A percentile compares a stretch with the other conserved stretches of the same genome.
phyloP scores from a whole-genome alignment of 2,329 filamentous ascomycete genomes.

The Tolypocladium inflatum region DNA sequence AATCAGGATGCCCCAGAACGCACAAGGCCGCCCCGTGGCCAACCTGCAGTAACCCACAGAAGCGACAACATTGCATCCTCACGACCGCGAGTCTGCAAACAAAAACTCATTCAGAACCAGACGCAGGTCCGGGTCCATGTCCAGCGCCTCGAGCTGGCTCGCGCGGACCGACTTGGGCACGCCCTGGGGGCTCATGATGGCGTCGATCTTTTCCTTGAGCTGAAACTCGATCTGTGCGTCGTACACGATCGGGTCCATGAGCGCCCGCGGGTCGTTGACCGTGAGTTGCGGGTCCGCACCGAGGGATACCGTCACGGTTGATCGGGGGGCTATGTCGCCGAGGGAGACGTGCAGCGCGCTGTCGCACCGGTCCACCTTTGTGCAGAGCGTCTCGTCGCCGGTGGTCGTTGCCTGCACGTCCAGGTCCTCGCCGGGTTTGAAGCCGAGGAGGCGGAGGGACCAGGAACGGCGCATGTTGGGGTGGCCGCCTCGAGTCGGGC shows the following conservation, averaged over 20 bases:
- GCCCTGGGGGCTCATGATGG: conserved; percentile 2
- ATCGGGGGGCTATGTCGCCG: conserved; percentile 4
- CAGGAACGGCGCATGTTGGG: conserved; percentile 1
- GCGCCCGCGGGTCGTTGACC: conserved; percentile 6
- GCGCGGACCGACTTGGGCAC: conserved; percentile 5
- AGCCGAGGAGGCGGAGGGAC: conserved; percentile 6
- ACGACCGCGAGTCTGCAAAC: conserved; percentile 7
- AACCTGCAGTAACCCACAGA: neutral
- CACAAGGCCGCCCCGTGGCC: neutral
- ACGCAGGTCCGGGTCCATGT: conserved; percentile 11
- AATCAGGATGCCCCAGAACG: neutral
- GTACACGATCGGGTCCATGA: conserved; percentile 8
- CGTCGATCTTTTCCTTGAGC: conserved; percentile 10
- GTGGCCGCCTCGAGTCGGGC: neutral
- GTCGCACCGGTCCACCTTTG: neutral
- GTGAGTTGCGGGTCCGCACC: conserved; percentile 6
- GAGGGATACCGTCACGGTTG: conserved; percentile 3
- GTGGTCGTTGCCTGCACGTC: neutral
- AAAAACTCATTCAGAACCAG: conserved; percentile 10
- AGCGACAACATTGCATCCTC: neutral
- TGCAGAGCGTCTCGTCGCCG: neutral
- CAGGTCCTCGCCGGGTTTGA: neutral
- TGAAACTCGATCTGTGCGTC: conserved; percentile 7
- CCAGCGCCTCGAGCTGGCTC: conserved; percentile 8
- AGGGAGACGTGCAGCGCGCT: conserved; percentile 2